These are phyloP conservation scores for Parathielavia appendiculata DNA, from an alignment of 495 filamentous ascomycete genomes.

Conservation along the genomic window DNA sequence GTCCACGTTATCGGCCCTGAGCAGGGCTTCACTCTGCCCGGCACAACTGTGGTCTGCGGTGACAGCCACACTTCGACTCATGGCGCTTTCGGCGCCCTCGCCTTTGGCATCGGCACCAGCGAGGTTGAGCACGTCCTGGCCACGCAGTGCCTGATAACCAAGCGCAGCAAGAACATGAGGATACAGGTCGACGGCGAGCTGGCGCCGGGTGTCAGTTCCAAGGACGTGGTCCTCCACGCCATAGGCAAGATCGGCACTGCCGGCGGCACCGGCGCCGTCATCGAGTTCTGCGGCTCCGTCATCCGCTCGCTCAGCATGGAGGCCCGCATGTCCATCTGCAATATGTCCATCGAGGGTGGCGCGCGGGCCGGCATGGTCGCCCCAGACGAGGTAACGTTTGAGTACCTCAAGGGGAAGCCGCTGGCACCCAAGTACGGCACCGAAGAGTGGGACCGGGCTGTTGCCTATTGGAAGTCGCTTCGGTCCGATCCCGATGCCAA, in stretches of 20 bases:
- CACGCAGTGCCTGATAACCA: conserved; percentile 90
- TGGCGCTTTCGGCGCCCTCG: conserved; percentile 91
- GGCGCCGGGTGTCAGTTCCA: conserved; percentile 87
- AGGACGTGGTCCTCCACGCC: conserved; percentile 90
- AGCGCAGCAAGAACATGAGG: conserved; percentile 96
- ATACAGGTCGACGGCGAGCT: conserved; percentile 90
- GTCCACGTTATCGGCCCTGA: conserved; percentile 99
- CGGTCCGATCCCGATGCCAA: conserved; percentile 78
- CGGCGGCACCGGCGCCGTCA: conserved; percentile 88
- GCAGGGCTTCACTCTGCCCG: conserved; percentile 96
- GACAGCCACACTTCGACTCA: conserved; percentile 98
- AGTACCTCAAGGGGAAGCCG: conserved; percentile 87
- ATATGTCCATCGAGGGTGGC: conserved; percentile 99
- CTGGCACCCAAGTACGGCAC: conserved; percentile 79
- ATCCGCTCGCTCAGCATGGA: conserved; percentile 91
- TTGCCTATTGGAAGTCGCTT: conserved; percentile 83
- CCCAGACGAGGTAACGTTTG: conserved; percentile 87
- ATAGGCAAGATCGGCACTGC: conserved; percentile 95
- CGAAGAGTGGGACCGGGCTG: conserved; percentile 83
- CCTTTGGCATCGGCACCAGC: conserved; percentile 95
- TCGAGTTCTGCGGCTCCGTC: conserved; percentile 93
- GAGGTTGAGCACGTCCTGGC: conserved; percentile 98
- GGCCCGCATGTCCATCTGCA: conserved; percentile 98
- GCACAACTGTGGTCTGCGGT: conserved; percentile 94
- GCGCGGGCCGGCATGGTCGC: conserved; percentile 96